Conservation (phyloP, 2,329 filamentous ascomycete genomes). For the Aureobasidium sp. region DNA sequence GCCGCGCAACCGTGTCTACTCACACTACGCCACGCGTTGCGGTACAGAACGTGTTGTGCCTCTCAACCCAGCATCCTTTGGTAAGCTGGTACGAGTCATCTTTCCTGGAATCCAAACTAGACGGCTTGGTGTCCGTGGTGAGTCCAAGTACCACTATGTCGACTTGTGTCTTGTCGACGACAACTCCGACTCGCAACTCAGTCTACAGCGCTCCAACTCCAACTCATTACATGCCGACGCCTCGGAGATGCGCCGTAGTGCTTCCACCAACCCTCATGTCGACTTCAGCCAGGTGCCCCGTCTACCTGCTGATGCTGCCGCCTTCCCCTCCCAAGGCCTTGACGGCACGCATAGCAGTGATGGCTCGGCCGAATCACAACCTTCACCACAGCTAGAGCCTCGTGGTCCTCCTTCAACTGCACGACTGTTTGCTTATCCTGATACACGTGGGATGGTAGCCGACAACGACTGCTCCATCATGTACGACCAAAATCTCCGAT, state of each 20-base stretch:
- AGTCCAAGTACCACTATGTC: slow-evolving; percentile 95
- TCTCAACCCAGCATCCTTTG: slow-evolving; percentile 93
- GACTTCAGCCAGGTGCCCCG: slow-evolving; percentile 37
- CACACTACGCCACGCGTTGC: slow-evolving; percentile 88
- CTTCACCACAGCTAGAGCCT: slow-evolving; percentile 25
- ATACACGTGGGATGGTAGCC: slow-evolving; percentile 36
- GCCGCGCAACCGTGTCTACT: slow-evolving; percentile 86
- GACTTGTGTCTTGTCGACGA: slow-evolving; percentile 47
- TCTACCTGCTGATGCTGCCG: slow-evolving; percentile 43
- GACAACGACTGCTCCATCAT: slow-evolving; percentile 39
- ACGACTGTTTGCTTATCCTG: slow-evolving; percentile 41
- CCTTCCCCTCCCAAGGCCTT: slow-evolving; percentile 34
- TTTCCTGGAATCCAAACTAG: slow-evolving; percentile 93
- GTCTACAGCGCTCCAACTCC: slow-evolving; percentile 22
- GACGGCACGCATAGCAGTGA: slow-evolving; percentile 18
- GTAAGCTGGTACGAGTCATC: slow-evolving; percentile 91
- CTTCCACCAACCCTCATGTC: slow-evolving; percentile 27
- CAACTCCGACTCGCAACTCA: slow-evolving; percentile 21
- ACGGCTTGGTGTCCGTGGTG: slow-evolving; percentile 82
- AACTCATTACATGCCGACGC: slow-evolving; percentile 19
- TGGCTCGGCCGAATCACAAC: slow-evolving; percentile 24
- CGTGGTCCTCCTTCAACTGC: slow-evolving; percentile 37
- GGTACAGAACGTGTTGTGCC: slow-evolving; percentile 91
- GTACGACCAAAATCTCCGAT: slow-evolving; percentile 57
- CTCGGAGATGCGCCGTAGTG: slow-evolving; percentile 22